Percentiles rank a stretch among this genome's conserved stretches.
Conservation (phyloP, 345 rosid genomes). For the Eucalyptus erythrocorys region DNA sequence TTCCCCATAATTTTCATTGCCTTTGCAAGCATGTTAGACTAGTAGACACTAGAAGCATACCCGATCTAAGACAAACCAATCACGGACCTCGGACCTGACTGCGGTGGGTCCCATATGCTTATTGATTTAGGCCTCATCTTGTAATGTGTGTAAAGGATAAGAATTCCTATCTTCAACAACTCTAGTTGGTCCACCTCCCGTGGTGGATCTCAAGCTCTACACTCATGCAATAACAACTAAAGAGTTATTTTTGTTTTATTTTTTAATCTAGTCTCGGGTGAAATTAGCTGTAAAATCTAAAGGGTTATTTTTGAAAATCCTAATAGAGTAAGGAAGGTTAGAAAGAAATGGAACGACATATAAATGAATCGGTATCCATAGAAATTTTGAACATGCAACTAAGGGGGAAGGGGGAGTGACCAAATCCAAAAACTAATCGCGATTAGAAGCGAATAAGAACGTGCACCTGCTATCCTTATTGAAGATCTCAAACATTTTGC, state of each 20-base stretch:
- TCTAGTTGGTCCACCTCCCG: background rate
- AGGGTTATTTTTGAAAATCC: too few species aligned
- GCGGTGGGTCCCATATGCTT: background rate
- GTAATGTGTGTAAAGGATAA: background rate
- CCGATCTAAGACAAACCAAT: background rate
- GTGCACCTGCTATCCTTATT: too few species aligned
- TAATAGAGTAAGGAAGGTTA: background rate
- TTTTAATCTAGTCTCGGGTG: background rate
- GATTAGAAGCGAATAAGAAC: too few species aligned
- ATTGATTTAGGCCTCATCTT: background rate
- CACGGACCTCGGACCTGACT: background rate
- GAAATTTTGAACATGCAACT: background rate
- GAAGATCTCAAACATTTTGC: too few species aligned
- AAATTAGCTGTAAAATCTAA: fast-evolving
- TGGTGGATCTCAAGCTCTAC: too few species aligned
- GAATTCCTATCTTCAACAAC: background rate
- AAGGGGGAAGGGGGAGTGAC: fast-evolving
- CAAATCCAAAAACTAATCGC: too few species aligned
- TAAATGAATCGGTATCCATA: background rate
- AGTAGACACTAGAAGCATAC: background rate
- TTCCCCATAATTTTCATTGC: background rate
- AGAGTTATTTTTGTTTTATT: background rate
- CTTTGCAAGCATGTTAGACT: background rate
- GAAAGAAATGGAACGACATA: background rate
- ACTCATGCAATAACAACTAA: background rate